Evolutionary conservation across 352 stramenopile genomes (phyloP).

Genomic region (Phytophthora fragariaefolia): DNA sequence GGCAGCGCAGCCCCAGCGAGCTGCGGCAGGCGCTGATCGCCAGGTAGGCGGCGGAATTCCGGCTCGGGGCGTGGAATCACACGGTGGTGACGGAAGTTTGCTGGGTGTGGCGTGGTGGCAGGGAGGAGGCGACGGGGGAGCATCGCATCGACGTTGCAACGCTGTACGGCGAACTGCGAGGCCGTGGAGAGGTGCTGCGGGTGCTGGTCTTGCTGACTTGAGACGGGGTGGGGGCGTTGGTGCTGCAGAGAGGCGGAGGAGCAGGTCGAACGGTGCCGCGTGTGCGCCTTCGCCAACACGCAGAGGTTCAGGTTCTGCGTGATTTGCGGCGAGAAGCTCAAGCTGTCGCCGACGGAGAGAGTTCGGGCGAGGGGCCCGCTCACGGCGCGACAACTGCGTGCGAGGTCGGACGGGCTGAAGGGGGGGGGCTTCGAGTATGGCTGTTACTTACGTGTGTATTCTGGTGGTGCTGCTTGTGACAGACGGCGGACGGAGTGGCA

Average conservation of each 20-base stretch:
- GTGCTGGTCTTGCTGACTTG: not conserved
- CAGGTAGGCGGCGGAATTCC: slow-evolving; percentile 19
- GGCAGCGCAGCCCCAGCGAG: slow-evolving; percentile 18
- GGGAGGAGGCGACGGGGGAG: slow-evolving; percentile 29
- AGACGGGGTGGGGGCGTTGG: not conserved
- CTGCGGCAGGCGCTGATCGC: slow-evolving; percentile 43
- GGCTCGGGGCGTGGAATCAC: slow-evolving; percentile 13
- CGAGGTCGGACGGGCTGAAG: slow-evolving; percentile 10
- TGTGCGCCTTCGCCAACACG: slow-evolving; percentile 56
- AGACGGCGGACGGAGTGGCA: slow-evolving; percentile 39
- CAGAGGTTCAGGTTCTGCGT: slow-evolving; percentile 51
- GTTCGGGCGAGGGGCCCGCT: slow-evolving; percentile 10
- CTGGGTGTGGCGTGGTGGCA: no score
- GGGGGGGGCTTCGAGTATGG: not conserved
- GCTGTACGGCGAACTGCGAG: slow-evolving; percentile 17
- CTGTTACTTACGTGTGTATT: not conserved
- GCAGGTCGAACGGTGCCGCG: slow-evolving; percentile 34
- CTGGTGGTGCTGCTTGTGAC: not conserved
- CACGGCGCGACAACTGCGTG: slow-evolving; percentile 27
- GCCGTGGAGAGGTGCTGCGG: not conserved
- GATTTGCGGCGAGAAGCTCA: slow-evolving; percentile 47
- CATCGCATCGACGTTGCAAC: slow-evolving; percentile 58
- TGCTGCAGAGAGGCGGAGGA: slow-evolving; percentile 45
- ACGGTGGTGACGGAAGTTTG: no score
- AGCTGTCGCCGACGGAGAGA: slow-evolving; percentile 35